phyloP scores from a whole-genome alignment of 2,329 filamentous ascomycete genomes.

The Trichoderma endophyticum region DNA sequence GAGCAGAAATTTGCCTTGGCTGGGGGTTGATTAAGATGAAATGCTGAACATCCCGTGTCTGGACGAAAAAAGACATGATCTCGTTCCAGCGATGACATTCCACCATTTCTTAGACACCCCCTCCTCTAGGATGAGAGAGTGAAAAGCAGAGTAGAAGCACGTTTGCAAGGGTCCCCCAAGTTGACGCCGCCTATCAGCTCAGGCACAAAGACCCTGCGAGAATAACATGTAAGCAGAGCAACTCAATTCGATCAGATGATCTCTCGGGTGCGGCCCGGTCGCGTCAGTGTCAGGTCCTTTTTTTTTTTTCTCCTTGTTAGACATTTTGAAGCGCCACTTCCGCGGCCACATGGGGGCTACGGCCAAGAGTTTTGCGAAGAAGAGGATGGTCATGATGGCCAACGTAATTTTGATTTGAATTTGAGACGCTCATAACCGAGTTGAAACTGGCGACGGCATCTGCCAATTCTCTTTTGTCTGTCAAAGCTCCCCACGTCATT shows the following conservation, averaged over 20 bases:
- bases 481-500: background rate
- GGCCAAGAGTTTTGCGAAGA: background rate
- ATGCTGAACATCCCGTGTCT: background rate
- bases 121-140: background rate
- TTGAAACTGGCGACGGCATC: background rate
- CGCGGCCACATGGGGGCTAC: constrained; percentile 5
- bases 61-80: background rate
- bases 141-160: background rate
- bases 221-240: constrained; percentile 6
- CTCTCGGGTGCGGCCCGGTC: constrained; percentile 13
- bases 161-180: background rate
- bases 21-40: background rate
- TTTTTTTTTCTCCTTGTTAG: background rate
- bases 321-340: constrained; percentile 12
- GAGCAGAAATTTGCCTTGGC: background rate
- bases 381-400: background rate
- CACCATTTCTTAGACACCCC: background rate
- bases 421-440: background rate
- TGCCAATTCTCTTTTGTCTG: background rate
- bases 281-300: constrained; percentile 9
- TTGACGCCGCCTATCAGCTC: background rate
- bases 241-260: constrained; percentile 16
- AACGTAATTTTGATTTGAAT: background rate
- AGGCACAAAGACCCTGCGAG: background rate
- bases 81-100: background rate